Percentiles rank a stretch among this genome's conserved stretches.
These are phyloP conservation scores for Pistacia atlantica DNA, from an alignment of 345 rosid species.

Conservation along the genomic window DNA sequence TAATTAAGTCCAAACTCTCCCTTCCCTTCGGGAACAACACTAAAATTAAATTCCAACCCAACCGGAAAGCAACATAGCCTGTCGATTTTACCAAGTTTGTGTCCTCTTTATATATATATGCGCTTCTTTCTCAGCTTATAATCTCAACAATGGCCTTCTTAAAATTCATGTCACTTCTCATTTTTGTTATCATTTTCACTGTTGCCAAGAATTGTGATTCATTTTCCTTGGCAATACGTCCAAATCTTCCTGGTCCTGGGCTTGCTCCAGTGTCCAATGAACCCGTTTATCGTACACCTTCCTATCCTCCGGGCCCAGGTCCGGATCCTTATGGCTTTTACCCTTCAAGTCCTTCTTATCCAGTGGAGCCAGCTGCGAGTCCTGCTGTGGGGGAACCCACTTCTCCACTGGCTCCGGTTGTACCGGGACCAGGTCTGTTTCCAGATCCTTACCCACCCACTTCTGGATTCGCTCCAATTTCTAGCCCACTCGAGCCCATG, in stretches of 20 bases:
- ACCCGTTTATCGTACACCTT: background rate
- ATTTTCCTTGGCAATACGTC: background rate
- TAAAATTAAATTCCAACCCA: background rate
- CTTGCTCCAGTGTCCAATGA: background rate
- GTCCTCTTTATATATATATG: background rate
- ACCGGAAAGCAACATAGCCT: background rate
- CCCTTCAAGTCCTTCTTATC: too few species aligned
- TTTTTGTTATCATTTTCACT: background rate
- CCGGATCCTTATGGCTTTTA: background rate
- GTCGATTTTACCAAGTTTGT: conserved; percentile 3
- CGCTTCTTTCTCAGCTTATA: background rate
- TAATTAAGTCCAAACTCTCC: background rate
- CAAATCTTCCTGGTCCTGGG: background rate
- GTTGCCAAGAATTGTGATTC: background rate
- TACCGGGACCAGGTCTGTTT: too few species aligned
- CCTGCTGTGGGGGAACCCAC: background rate
- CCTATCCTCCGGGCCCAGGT: background rate
- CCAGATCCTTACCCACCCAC: too few species aligned
- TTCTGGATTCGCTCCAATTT: background rate
- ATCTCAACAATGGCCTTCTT: background rate
- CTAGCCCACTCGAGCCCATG: background rate
- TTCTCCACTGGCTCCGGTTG: background rate
- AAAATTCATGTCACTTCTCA: background rate
- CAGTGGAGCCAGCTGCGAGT: background rate
- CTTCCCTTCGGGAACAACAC: background rate